Conservation (phyloP, 345 rosid species). For the Euphorbia lathyris region DNA sequence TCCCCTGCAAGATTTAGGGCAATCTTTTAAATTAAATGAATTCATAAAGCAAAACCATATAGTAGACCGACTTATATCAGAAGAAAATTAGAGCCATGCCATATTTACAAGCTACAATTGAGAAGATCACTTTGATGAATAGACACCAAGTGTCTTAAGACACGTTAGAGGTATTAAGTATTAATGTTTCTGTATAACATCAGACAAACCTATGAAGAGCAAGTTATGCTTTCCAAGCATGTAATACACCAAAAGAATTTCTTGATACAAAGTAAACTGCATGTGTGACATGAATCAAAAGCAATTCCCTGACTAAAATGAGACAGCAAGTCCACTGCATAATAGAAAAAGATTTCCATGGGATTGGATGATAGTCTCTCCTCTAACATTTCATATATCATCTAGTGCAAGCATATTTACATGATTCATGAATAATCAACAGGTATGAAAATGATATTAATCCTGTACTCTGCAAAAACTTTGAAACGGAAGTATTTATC, state of each 20-base stretch:
- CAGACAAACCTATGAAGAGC: background rate
- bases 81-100: background rate
- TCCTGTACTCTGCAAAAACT: background rate
- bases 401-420: background rate
- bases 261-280: background rate
- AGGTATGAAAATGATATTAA: background rate
- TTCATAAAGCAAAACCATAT: conserved; percentile 8
- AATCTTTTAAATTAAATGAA: background rate
- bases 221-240: background rate
- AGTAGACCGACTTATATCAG: background rate
- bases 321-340: background rate
- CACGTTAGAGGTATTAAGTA: background rate
- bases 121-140: background rate
- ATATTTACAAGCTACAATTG: background rate
- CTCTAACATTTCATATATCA: background rate
- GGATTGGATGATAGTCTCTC: background rate
- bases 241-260: background rate
- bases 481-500: conserved; percentile 1
- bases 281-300: background rate
- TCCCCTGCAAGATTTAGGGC: conserved; percentile 46
- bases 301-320: background rate
- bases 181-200: background rate
- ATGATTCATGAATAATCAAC: background rate
- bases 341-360: background rate
- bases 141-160: background rate